These are phyloP conservation scores for Termitomyces sp. DNA, from an alignment of 1,284 basidiomycete species.

Conservation along the genomic window DNA sequence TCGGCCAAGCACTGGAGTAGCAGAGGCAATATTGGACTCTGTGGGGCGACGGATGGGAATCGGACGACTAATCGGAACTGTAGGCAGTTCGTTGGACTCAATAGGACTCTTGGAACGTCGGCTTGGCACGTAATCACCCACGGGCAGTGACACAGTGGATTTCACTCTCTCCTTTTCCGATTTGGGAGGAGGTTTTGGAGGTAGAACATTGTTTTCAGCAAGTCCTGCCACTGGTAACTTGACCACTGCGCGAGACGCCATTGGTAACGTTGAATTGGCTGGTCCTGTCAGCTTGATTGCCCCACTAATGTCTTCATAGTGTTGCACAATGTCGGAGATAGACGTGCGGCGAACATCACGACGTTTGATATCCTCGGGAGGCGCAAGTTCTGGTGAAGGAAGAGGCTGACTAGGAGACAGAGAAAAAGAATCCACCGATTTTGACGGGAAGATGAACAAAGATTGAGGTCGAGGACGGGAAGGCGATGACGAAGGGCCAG, in stretches of 20 bases:
- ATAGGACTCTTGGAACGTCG: slow-evolving; percentile 11
- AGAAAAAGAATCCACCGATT: slow-evolving; percentile 32
- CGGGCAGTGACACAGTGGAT: slow-evolving; percentile 5
- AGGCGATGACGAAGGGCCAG: slow-evolving; percentile 26
- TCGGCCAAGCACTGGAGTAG: slow-evolving; percentile 3
- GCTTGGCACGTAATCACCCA: slow-evolving; percentile 2
- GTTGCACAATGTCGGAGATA: slow-evolving; percentile 78
- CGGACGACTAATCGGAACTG: slow-evolving; percentile 2
- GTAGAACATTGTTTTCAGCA: slow-evolving; percentile 13
- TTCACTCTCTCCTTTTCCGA: slow-evolving; percentile 8
- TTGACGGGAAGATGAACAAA: slow-evolving; percentile 64
- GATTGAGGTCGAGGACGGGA: slow-evolving; percentile 64
- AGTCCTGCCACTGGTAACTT: slow-evolving; percentile 6
- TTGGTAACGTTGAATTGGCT: slow-evolving; percentile 1
- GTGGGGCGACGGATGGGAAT: slow-evolving; percentile 12
- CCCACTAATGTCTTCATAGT: slow-evolving; percentile 62
- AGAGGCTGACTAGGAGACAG: slow-evolving; percentile 17
- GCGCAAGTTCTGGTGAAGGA: slow-evolving; percentile 31
- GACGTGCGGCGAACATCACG: slow-evolving; percentile 56
- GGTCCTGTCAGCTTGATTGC: slow-evolving; percentile 11
- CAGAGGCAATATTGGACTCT: neutral
- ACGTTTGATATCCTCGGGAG: slow-evolving; percentile 37
- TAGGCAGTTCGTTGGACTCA: slow-evolving; percentile 1
- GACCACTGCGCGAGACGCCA: slow-evolving; percentile 6
- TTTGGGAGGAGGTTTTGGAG: slow-evolving; percentile 1